Evolutionary conservation across 148 eudicot genomes (phyloP).

Genomic region (Diospyros lotus): DNA sequence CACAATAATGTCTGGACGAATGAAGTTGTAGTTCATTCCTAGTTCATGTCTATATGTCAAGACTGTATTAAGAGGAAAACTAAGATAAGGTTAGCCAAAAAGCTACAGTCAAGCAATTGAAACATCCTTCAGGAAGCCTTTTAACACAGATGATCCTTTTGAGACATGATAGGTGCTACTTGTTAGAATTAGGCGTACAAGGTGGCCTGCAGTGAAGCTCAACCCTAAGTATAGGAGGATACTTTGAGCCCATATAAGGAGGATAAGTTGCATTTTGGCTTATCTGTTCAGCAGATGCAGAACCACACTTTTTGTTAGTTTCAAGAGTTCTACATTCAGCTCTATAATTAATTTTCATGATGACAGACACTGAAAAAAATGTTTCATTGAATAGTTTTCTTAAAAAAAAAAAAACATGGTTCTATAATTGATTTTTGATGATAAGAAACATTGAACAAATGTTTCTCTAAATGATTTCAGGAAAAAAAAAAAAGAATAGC

Average conservation of each 20-base stretch:
- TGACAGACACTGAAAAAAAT: no score
- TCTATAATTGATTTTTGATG: no score
- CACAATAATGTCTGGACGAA: constrained; percentile 88
- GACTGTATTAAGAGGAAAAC: constrained; percentile 35
- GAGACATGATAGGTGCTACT: not conserved
- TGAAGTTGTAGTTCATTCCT: constrained; percentile 92
- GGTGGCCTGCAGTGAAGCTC: not conserved
- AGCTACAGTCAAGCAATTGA: not conserved
- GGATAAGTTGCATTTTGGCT: not conserved
- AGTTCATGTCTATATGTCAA: constrained; percentile 92
- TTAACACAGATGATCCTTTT: not conserved
- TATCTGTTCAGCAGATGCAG: not conserved
- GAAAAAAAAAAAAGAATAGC: no score
- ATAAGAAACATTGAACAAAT: no score
- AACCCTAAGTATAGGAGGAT: not conserved
- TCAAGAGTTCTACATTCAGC: no score
- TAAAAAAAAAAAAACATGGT: no score
- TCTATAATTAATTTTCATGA: no score
- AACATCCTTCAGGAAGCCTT: not conserved
- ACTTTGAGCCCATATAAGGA: not conserved
- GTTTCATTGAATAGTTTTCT: no score
- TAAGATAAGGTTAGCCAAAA: constrained; percentile 10
- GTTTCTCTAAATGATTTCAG: no score
- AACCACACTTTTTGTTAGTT: no score
- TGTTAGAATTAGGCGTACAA: not conserved